phyloP scores from a whole-genome alignment of 306 rosid species.

The Vicia villosa region DNA sequence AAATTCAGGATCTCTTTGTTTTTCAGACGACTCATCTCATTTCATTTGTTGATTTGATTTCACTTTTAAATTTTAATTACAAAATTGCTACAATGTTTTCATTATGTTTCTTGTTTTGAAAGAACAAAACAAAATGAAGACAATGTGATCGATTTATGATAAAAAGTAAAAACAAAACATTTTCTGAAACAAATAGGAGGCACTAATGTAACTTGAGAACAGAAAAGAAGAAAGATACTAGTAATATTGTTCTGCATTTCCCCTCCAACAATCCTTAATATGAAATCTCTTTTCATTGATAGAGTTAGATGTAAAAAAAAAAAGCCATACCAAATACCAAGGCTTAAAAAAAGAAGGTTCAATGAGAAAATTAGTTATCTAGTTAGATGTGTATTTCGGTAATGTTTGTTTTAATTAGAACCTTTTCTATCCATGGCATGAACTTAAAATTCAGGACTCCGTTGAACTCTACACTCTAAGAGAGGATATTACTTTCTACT shows the following conservation, averaged over 20 bases:
- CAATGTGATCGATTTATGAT: not conserved
- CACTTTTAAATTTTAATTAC: not conserved
- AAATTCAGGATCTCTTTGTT: not conserved
- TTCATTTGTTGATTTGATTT: not conserved
- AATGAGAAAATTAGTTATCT: not conserved
- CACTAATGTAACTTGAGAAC: not conserved
- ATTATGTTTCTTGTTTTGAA: not conserved
- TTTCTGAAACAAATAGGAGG: not conserved
- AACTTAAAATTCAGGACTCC: not conserved
- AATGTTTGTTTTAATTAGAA: not conserved
- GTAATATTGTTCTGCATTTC: not conserved
- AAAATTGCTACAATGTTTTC: not conserved
- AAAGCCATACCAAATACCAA: not conserved
- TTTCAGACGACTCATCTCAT: not conserved
- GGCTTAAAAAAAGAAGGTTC: slow-evolving; percentile 8
- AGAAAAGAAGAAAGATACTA: not conserved
- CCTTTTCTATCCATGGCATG: not conserved
- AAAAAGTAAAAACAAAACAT: not conserved
- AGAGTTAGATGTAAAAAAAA: not conserved
- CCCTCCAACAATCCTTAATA: not conserved
- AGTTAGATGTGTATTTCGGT: slow-evolving; percentile 4
- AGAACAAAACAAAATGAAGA: not conserved
- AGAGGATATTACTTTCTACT: not conserved
- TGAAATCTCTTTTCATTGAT: slow-evolving; percentile 4
- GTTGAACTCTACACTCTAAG: not conserved